Percentiles rank a stretch among this genome's conserved stretches.
Evolutionary conservation across 257 asterid species (phyloP).

Genomic region (Solanum dulcamara): DNA sequence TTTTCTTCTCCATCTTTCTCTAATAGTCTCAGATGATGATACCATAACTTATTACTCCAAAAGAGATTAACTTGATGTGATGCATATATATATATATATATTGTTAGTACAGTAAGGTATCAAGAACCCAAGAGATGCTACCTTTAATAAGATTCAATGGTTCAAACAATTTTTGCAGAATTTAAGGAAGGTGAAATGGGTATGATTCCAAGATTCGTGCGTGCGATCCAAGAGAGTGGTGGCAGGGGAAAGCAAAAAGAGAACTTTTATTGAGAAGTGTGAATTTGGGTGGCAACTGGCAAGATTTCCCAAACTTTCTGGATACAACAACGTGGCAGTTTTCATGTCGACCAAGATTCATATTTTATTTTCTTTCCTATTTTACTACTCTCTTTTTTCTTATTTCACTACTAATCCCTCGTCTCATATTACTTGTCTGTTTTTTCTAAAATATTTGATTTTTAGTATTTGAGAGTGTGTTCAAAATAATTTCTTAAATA

Average conservation of each 20-base stretch:
- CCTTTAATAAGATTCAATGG: background rate
- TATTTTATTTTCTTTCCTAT: background rate
- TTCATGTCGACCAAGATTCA: background rate
- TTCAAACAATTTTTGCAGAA: background rate
- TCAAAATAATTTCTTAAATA: too few relatives aligned
- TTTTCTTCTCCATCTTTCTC: slow-evolving; percentile 9
- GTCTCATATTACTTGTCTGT: too few relatives aligned
- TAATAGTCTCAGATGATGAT: slow-evolving; percentile 3
- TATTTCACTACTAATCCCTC: too few relatives aligned
- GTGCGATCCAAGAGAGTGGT: background rate
- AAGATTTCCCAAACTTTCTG: background rate
- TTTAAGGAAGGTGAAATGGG: background rate
- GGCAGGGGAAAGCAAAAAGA: background rate
- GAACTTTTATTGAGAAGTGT: background rate
- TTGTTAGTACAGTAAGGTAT: background rate
- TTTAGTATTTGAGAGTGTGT: too few relatives aligned
- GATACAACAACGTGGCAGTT: background rate
- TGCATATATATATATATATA: background rate
- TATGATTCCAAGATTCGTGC: background rate
- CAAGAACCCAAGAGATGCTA: background rate
- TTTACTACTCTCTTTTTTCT: background rate
- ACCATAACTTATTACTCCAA: background rate
- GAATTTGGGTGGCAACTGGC: background rate
- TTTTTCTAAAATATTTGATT: too few relatives aligned
- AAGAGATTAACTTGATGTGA: background rate